Base-by-base conservation (phyloP, 2,329 filamentous ascomycete genomes). In the Calonectria pseudoturangicola region DNA sequence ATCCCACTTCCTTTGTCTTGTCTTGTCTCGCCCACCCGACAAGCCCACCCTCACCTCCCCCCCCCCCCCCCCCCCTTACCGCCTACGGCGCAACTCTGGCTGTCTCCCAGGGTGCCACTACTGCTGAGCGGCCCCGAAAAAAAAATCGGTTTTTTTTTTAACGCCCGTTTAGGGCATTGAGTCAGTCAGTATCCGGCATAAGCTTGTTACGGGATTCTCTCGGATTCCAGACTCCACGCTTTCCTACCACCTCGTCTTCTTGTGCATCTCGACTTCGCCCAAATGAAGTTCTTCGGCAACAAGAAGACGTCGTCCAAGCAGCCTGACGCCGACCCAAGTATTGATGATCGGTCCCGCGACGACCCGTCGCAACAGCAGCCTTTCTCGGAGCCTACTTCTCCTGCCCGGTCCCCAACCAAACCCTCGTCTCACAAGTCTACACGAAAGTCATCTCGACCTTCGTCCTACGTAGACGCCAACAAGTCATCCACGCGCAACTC, bases 261-360 rank as follows among this genome's bases (percentile, higher is more conserved):
- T 58, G 50, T 54, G 63, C 68, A 54, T 66, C 50, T 70, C 63
- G 68, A 65, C 64, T 72, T 77, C 74, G 76, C 72, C 79, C 82
- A 83, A 86, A 89, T 89, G 88, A 89, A 89, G 86, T 86, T 88
- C 86, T 89, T 89, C 82, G 83, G 79, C 74, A 83, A 78, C 77
- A 85, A 85, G 84, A 88, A 88, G 84, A 78, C 81, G 75, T 75
- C 82, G 66, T 81, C 86, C 76, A 83, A 87, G 82, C 88, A 87
- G 82, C 79, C 81, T 74, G 77, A 79, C 75, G 83, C 85, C 75
- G 76, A 77, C 74, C 76, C 81, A 71, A 80, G 81, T 71, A 68
- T 81, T 73, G 80, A 84, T 75, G 79, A 83, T 73, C 79, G 82
- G 81, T 85, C 86, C 76, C 81, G 83, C 76, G 80, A 81, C 73